Base-by-base conservation (phyloP, 768 basidiomycete species). In the Leccinum variicolor region DNA sequence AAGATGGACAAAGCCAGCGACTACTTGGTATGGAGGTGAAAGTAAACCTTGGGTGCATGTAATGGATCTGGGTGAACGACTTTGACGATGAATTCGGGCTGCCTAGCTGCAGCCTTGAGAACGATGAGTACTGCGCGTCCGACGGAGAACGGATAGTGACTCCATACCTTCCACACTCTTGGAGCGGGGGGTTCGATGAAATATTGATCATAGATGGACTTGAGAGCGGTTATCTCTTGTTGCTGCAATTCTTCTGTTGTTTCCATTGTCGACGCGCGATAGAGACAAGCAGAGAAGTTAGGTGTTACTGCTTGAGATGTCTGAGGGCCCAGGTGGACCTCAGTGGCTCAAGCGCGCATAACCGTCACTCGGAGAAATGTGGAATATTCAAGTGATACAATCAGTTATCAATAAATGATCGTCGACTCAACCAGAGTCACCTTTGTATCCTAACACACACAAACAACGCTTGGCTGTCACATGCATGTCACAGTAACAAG, bases 181-280 rank as follows among this genome's bases (percentile, higher is more conserved):
- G 87, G 86, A 15, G 89, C 85, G 21, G 86, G 86, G 54, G 80
- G 81, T 65, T 88, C 82, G 25, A 84, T 79, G 66, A 90, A 92
- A 66, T 92, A 85, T 60, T 87, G 82, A 63, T 79, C 86, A 74
- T 89, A 93, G 59, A 93, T 94, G 59, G 90, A 86, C 69, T 84
- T 82, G 60, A 93, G 78, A 29, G 85, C 89, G 50, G 86, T 87
- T 60, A 93, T 87, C 79, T 94, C 91, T 63, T 76, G 73, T 58
- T 79, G 77, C 69, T 81, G 82, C 68, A 80, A 77, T 77, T 90
- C 87, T 76, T 86, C 84, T 58, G 81, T 79, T 59, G 84, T 81
- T 75, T 90, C 89, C 90, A 92, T 90, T 60, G 59, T 54, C 41
- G 54, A 33, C 19, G 45, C 62, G 55, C 48, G 57, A 54, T 55